phyloP scores from a whole-genome alignment of 1,284 basidiomycete species.

The Microbotryum saponariae region DNA sequence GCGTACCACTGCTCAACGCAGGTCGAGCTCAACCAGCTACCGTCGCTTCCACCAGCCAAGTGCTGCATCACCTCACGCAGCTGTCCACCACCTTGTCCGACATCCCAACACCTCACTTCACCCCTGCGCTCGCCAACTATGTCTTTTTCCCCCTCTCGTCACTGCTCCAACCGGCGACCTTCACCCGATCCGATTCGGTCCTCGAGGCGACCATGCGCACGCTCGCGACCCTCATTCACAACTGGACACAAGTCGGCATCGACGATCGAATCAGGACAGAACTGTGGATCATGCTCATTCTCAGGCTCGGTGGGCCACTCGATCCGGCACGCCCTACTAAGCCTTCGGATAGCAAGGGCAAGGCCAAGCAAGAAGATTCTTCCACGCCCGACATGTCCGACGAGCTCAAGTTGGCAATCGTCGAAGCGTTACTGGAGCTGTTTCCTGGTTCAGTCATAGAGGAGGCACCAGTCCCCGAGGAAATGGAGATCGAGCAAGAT shows the following conservation, averaged over 20 bases:
- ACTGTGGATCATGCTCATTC: conserved; percentile 66
- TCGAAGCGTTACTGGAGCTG: conserved; percentile 45
- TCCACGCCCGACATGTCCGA: conserved; percentile 51
- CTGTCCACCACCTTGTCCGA: conserved; percentile 50
- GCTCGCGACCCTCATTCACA: conserved; percentile 55
- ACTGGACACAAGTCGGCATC: conserved; percentile 59
- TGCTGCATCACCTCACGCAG: conserved; percentile 50
- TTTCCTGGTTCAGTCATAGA: conserved; percentile 44
- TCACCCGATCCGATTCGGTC: conserved; percentile 65
- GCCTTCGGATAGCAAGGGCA: conserved; percentile 53
- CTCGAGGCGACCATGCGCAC: conserved; percentile 64
- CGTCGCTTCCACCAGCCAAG: conserved; percentile 45
- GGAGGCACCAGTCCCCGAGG: conserved; percentile 44
- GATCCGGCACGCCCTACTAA: conserved; percentile 48
- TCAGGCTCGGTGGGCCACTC: conserved; percentile 46
- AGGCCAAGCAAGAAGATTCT: conserved; percentile 25
- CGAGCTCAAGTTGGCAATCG: conserved; percentile 54
- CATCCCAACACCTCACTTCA: conserved; percentile 47
- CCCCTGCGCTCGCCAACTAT: conserved; percentile 66
- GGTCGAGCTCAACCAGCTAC: conserved; percentile 52
- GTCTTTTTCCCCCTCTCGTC: conserved; percentile 76
- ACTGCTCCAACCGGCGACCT: conserved; percentile 62
- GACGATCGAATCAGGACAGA: conserved; percentile 62
- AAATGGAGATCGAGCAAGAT: conserved; percentile 36
- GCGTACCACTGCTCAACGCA: conserved; percentile 65